These are phyloP conservation scores for Aspergillus novofumigatus DNA, from an alignment of 2,329 filamentous ascomycete species.

Conservation along the genomic window DNA sequence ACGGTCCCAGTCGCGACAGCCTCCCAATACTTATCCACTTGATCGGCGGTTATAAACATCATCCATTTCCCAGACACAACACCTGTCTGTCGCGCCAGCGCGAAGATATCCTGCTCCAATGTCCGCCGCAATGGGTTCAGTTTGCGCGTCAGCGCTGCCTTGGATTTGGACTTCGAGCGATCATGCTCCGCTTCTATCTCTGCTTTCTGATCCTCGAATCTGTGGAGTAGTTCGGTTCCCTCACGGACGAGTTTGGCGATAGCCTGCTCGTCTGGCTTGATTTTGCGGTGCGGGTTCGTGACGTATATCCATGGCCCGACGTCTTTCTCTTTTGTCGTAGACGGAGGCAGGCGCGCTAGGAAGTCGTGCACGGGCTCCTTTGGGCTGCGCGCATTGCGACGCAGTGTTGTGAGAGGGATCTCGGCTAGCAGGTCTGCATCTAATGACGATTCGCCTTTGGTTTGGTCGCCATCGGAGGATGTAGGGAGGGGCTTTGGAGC, in stretches of 20 bases:
- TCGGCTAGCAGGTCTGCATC: not conserved
- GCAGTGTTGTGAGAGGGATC: conserved; percentile 1
- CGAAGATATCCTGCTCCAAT: conserved; percentile 54
- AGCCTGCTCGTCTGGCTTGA: conserved; percentile 40
- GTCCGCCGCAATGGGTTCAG: conserved; percentile 41
- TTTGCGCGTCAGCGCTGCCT: conserved; percentile 28
- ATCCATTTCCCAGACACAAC: conserved; percentile 62
- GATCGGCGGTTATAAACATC: conserved; percentile 20
- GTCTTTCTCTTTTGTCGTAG: conserved; percentile 49
- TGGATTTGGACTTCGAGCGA: conserved; percentile 37
- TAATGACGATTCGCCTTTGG: conserved; percentile 1
- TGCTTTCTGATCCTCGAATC: conserved; percentile 44
- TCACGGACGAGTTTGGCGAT: conserved; percentile 49
- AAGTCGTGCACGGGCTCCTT: conserved; percentile 63
- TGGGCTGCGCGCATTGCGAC: conserved; percentile 28
- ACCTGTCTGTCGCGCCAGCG: conserved; percentile 55
- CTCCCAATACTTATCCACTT: conserved; percentile 46
- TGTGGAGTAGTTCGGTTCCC: conserved; percentile 53
- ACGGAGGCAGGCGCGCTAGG: conserved; percentile 63
- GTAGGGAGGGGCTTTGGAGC: not conserved
- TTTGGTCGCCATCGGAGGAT: not conserved
- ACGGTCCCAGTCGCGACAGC: conserved; percentile 63
- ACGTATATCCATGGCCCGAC: conserved; percentile 68
- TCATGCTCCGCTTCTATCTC: conserved; percentile 49
- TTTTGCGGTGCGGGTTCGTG: conserved; percentile 53